phyloP scores from a whole-genome alignment of 2,329 filamentous ascomycete genomes.

The Ophiocordyceps australis region DNA sequence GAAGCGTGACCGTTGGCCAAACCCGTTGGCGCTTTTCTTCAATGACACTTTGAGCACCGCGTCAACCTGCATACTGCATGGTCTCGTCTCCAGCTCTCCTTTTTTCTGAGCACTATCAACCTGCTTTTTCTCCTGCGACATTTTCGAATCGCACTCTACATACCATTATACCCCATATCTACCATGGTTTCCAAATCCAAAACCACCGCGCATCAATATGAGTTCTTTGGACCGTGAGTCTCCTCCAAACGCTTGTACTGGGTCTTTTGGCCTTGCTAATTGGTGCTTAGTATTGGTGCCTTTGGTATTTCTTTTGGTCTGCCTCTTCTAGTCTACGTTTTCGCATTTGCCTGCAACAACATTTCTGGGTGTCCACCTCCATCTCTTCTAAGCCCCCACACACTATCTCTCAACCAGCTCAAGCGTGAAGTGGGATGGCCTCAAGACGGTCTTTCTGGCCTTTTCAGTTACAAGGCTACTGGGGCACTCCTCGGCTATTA shows the following conservation, averaged over 20 bases:
- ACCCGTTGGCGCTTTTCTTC: too few species aligned
- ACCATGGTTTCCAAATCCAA: conserved; percentile 15
- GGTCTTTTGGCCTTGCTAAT: not conserved
- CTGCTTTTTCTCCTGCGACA: too few species aligned
- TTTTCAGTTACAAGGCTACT: conserved; percentile 52
- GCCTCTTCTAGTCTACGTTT: conserved; percentile 59
- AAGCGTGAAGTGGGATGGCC: conserved; percentile 76
- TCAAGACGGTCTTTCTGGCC: conserved; percentile 45
- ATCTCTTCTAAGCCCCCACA: conserved; percentile 55
- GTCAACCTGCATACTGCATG: too few species aligned
- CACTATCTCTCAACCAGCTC: conserved; percentile 50
- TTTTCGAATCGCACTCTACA: too few species aligned
- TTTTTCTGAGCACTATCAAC: too few species aligned
- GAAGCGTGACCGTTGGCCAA: too few species aligned
- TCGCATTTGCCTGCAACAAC: conserved; percentile 83
- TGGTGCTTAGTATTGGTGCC: conserved; percentile 45
- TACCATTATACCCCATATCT: too few species aligned
- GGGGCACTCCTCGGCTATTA: conserved; percentile 65
- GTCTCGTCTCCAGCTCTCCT: too few species aligned
- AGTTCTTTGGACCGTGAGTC: conserved; percentile 30
- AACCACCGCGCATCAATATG: conserved; percentile 23
- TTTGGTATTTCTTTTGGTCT: conserved; percentile 64
- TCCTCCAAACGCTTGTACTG: not conserved
- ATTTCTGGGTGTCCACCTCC: conserved; percentile 79
- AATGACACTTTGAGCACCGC: too few species aligned